Percentiles rank a stretch among this genome's conserved stretches.
Evolutionary conservation across 2,329 filamentous ascomycete genomes (phyloP).

Genomic region (Fusarium hainanense): DNA sequence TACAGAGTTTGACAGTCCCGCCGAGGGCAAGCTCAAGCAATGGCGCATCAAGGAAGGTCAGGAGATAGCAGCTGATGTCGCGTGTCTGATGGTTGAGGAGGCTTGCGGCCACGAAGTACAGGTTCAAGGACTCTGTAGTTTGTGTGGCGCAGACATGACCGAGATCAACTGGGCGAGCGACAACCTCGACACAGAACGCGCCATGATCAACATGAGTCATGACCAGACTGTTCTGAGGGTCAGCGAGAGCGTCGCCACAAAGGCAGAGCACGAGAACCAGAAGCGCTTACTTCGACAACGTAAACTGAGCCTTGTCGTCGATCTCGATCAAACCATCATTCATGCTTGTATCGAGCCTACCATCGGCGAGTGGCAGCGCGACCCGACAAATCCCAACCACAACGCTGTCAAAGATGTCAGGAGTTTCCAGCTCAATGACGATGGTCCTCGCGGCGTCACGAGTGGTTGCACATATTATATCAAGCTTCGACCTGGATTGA

Average conservation of each 20-base stretch:
- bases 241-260: constrained; percentile 81
- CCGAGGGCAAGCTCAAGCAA: constrained; percentile 79
- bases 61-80: constrained; percentile 68
- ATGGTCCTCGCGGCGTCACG: constrained; percentile 75
- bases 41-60: constrained; percentile 81
- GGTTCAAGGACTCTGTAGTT: constrained; percentile 88
- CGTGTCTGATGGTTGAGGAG: constrained; percentile 84
- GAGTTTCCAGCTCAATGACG: constrained; percentile 89
- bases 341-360: constrained; percentile 98
- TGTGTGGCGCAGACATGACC: constrained; percentile 97
- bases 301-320: constrained; percentile 93
- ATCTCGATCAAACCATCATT: constrained; percentile 98
- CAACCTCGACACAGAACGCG: constrained; percentile 81
- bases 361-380: constrained; percentile 92
- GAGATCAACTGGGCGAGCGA: constrained; percentile 87
- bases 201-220: constrained; percentile 94
- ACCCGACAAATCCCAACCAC: constrained; percentile 89
- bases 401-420: constrained; percentile 88
- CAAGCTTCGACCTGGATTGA: constrained; percentile 90
- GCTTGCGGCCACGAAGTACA: constrained; percentile 91
- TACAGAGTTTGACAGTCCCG: constrained; percentile 83
- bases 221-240: constrained; percentile 89
- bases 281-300: constrained; percentile 80
- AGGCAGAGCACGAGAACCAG: constrained; percentile 88
- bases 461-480: constrained; percentile 96